Percentiles rank a stretch among this genome's conserved stretches.
phyloP scores from a whole-genome alignment of 768 basidiomycete genomes.

The Mrakia blollopis region DNA sequence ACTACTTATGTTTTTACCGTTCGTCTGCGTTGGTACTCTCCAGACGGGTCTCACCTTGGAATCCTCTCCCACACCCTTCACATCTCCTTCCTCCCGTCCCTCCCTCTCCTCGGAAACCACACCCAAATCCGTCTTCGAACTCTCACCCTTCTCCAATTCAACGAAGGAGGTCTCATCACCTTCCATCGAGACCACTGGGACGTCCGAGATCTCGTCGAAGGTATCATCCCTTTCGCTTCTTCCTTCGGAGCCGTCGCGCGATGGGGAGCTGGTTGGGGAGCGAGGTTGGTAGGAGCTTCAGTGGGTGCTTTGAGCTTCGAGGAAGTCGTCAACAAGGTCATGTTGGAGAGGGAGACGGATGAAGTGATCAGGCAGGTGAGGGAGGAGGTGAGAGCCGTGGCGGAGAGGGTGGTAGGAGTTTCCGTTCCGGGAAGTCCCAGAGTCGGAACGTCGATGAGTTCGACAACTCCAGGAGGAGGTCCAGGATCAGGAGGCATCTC shows the following conservation, averaged over 20 bases:
- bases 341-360: background rate
- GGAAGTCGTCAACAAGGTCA: background rate
- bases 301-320: background rate
- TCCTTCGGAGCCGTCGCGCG: constrained; percentile 5
- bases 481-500: background rate
- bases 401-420: background rate
- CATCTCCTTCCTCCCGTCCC: constrained; percentile 22
- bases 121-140: constrained; percentile 24
- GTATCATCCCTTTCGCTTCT: background rate
- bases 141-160: constrained; percentile 26
- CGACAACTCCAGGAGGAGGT: background rate
- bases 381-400: background rate
- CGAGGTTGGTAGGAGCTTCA: background rate
- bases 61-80: constrained; percentile 29
- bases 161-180: constrained; percentile 18
- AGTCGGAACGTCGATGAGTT: background rate
- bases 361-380: background rate
- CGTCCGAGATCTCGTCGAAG: constrained; percentile 26
- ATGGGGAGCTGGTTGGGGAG: constrained; percentile 10
- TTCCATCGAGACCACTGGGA: constrained; percentile 32
- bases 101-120: constrained; percentile 7
- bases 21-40: background rate
- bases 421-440: background rate
- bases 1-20: background rate
- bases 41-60: constrained; percentile 26